Evolutionary conservation across 2,329 filamentous ascomycete species (phyloP).

Genomic region (Beauveria rudraprayagi): DNA sequence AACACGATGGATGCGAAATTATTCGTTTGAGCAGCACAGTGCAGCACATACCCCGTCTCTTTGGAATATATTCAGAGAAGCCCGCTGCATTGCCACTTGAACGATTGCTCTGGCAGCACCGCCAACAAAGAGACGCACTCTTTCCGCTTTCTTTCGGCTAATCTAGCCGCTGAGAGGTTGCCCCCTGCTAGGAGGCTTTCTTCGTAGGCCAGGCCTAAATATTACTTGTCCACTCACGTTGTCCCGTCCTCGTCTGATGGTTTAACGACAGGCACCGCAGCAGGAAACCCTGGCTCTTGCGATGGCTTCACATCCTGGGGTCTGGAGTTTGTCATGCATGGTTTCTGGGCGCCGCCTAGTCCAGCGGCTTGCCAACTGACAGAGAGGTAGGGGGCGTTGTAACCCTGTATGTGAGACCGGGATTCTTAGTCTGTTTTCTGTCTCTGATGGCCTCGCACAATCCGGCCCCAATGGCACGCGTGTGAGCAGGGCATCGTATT

Average conservation of each 20-base stretch:
- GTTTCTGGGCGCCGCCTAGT: background rate
- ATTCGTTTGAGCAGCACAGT: background rate
- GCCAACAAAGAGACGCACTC: too few relatives aligned
- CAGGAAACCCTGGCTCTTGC: background rate
- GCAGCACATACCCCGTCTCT: too few relatives aligned
- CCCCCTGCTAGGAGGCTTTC: background rate
- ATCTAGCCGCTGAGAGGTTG: too few relatives aligned
- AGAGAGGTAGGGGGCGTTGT: background rate
- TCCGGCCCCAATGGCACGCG: background rate
- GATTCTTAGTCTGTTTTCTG: constrained; percentile 1
- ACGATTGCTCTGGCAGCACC: too few relatives aligned
- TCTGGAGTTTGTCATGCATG: background rate
- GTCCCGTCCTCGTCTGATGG: background rate
- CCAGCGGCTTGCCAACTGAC: background rate
- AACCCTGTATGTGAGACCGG: background rate
- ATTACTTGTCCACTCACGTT: background rate
- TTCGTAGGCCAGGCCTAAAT: background rate
- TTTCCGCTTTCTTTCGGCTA: too few relatives aligned
- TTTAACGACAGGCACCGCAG: background rate
- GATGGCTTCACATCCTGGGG: constrained; percentile 7
- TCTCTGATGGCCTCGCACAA: background rate
- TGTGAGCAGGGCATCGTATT: background rate
- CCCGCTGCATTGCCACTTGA: too few relatives aligned
- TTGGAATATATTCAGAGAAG: too few relatives aligned
- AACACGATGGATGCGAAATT: background rate